phyloP scores from a whole-genome alignment of 83 land plant genomes.

The Thuja plicata region DNA sequence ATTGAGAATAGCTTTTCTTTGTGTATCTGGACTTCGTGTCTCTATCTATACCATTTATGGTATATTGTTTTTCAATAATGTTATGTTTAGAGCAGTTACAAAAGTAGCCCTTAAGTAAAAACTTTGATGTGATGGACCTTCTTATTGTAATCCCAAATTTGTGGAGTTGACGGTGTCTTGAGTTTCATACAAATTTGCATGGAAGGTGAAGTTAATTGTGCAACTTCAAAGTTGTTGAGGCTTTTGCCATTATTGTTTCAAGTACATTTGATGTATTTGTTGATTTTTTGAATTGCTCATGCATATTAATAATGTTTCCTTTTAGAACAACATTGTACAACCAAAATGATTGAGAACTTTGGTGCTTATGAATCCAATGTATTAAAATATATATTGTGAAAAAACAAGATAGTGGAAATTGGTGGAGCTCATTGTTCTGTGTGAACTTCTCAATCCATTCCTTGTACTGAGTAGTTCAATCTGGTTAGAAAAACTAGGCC shows the following conservation, averaged over 20 bases:
- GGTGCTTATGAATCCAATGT: background rate
- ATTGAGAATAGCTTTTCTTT: background rate
- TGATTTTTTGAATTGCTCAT: background rate
- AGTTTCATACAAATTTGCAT: background rate
- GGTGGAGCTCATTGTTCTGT: too few species aligned
- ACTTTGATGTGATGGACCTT: slow-evolving; percentile 1
- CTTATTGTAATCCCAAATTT: background rate
- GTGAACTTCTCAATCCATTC: too few species aligned
- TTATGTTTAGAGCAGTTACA: too few species aligned
- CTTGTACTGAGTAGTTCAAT: too few species aligned
- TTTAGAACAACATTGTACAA: too few species aligned
- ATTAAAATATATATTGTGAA: background rate
- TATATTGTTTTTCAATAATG: too few species aligned
- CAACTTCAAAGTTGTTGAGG: background rate
- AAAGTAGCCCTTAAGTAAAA: too few species aligned
- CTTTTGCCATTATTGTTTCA: background rate
- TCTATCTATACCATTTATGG: too few species aligned
- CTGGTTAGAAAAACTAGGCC: too few species aligned
- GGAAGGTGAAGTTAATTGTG: background rate
- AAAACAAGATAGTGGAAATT: background rate
- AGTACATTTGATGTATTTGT: background rate
- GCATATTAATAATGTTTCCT: background rate
- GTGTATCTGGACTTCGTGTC: background rate
- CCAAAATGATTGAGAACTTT: background rate
- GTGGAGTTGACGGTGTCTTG: background rate